Conservation (phyloP, 768 basidiomycete genomes). For the Serendipita vermifera region DNA sequence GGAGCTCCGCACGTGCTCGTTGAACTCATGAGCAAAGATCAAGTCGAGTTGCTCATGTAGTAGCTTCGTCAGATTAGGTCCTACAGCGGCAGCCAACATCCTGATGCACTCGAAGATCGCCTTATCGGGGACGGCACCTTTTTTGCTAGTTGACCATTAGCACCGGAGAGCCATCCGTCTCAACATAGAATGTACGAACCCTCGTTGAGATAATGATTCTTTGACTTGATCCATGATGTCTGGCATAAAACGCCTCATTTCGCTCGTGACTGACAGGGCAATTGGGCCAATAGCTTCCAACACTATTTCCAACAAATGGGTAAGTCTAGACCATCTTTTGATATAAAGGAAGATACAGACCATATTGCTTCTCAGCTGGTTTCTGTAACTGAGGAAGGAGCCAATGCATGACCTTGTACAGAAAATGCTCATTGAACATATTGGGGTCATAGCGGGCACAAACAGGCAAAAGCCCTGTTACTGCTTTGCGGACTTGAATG, state of each 20-base stretch:
- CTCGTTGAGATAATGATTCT: conserved; percentile 71
- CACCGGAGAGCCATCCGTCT: too few relatives aligned
- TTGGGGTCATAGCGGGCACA: conserved; percentile 90
- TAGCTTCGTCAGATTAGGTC: conserved; percentile 88
- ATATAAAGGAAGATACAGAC: conserved; percentile 31
- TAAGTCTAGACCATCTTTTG: neutral
- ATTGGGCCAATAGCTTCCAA: conserved; percentile 96
- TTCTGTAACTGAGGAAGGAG: conserved; percentile 80
- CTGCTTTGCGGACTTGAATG: conserved; percentile 77
- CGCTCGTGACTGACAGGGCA: conserved; percentile 78
- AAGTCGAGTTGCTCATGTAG: conserved; percentile 93
- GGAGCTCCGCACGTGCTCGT: conserved; percentile 75
- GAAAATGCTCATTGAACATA: conserved; percentile 79
- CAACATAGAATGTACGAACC: conserved; percentile 37
- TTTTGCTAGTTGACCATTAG: conserved; percentile 29
- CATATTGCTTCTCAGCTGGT: conserved; percentile 75
- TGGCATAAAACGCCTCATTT: conserved; percentile 93
- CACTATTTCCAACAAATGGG: conserved; percentile 33
- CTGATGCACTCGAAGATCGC: conserved; percentile 96
- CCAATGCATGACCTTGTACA: conserved; percentile 90
- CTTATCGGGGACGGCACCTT: conserved; percentile 86
- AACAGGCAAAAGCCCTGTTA: conserved; percentile 89
- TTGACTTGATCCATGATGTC: conserved; percentile 83
- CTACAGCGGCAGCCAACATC: conserved; percentile 90
- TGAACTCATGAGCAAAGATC: conserved; percentile 90